These are phyloP conservation scores for Mycena vitilis DNA, from an alignment of 768 basidiomycete species.

Conservation along the genomic window DNA sequence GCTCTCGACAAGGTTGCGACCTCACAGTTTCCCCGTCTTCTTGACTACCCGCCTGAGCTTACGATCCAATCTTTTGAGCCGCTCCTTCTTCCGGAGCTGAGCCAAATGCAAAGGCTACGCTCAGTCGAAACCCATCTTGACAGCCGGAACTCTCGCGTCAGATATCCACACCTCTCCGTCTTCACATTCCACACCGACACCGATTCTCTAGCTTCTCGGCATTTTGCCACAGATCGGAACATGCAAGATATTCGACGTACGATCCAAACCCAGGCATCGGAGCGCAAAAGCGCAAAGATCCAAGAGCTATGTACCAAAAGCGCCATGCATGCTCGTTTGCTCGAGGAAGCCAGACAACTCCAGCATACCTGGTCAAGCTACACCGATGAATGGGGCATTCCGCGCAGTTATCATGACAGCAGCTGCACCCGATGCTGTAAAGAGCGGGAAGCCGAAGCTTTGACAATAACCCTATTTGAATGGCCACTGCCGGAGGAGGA, in stretches of 20 bases:
- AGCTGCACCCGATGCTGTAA: constrained; percentile 46
- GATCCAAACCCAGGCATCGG: constrained; percentile 45
- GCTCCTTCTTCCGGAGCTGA: constrained; percentile 51
- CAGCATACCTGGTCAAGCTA: constrained; percentile 24
- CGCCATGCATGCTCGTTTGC: constrained; percentile 35
- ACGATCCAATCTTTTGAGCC: constrained; percentile 50
- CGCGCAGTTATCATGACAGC: neutral
- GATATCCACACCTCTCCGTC: constrained; percentile 41
- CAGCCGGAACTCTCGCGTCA: constrained; percentile 39
- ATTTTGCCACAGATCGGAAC: constrained; percentile 40
- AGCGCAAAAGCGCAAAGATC: constrained; percentile 35
- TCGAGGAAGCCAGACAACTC: constrained; percentile 10
- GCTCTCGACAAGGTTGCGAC: constrained; percentile 54
- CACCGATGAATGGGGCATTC: neutral
- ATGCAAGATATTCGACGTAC: constrained; percentile 39
- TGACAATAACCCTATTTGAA: constrained; percentile 53
- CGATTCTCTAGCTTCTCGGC: constrained; percentile 49
- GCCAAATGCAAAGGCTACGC: constrained; percentile 43
- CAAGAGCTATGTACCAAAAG: constrained; percentile 43
- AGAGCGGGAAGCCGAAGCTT: constrained; percentile 9
- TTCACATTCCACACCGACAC: constrained; percentile 42
- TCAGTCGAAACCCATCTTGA: constrained; percentile 46
- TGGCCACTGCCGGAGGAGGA: constrained; percentile 56
- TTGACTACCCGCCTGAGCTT: constrained; percentile 59
- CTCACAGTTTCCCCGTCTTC: constrained; percentile 50